Evolutionary conservation across 495 filamentous ascomycete species (phyloP).

Genomic region (Apodospora peruviana): DNA sequence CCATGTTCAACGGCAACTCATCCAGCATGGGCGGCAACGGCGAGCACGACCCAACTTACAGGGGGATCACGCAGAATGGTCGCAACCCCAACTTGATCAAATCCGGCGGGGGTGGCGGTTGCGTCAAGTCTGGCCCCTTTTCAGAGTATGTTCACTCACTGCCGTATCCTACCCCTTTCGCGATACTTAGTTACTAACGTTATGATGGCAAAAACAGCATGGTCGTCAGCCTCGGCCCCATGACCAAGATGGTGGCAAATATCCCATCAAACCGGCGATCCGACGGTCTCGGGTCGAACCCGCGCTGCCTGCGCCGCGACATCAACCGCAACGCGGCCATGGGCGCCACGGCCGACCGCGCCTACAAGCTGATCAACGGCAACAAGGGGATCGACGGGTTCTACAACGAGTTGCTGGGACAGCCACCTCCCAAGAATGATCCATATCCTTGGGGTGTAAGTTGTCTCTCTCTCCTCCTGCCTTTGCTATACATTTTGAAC

Average conservation of each 20-base stretch:
- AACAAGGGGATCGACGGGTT: slow-evolving; percentile 47
- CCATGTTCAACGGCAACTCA: slow-evolving; percentile 36
- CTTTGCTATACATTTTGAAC: background rate
- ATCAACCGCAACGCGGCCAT: slow-evolving; percentile 50
- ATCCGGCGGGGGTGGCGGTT: slow-evolving; percentile 52
- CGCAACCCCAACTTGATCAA: slow-evolving; percentile 30
- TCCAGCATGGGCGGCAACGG: slow-evolving; percentile 38
- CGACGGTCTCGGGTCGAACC: slow-evolving; percentile 44
- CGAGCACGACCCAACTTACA: slow-evolving; percentile 6
- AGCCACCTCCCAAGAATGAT: slow-evolving; percentile 19
- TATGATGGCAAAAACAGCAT: slow-evolving; percentile 31
- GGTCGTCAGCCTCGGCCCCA: slow-evolving; percentile 20
- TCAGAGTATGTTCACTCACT: slow-evolving; percentile 24
- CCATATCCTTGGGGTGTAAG: slow-evolving; percentile 6
- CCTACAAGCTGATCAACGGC: slow-evolving; percentile 33
- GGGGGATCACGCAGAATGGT: background rate
- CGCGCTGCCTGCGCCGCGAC: slow-evolving; percentile 62
- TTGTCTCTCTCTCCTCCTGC: background rate
- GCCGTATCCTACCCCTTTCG: background rate
- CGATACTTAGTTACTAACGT: too few species aligned
- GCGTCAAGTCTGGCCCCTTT: slow-evolving; percentile 53
- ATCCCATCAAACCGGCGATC: slow-evolving; percentile 20
- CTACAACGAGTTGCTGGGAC: slow-evolving; percentile 24
- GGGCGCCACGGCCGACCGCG: slow-evolving; percentile 21
- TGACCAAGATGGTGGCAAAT: slow-evolving; percentile 1